Evolutionary conservation across 1,139 yeast genomes (phyloP).

Genomic region (Candida sp.): DNA sequence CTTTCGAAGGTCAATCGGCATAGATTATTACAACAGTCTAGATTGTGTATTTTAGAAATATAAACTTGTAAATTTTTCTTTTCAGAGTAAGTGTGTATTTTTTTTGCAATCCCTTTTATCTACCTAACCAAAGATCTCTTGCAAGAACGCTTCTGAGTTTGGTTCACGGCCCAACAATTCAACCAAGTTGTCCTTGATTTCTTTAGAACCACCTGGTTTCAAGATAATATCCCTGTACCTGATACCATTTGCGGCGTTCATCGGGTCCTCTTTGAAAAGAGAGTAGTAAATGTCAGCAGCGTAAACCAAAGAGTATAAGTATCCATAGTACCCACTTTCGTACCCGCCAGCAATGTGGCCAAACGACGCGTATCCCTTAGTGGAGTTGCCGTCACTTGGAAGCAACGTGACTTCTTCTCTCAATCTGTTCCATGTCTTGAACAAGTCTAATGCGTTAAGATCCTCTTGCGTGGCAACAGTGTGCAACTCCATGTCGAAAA

Average conservation of each 20-base stretch:
- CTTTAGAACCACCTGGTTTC: constrained; percentile 74
- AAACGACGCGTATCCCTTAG: constrained; percentile 76
- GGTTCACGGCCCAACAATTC: constrained; percentile 82
- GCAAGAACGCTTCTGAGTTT: constrained; percentile 67
- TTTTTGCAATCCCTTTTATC: not conserved
- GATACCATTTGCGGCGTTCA: constrained; percentile 63
- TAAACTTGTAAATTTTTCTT: constrained; percentile 3
- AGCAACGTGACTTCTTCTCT: constrained; percentile 63
- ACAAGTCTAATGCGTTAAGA: constrained; percentile 48
- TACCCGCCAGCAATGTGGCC: constrained; percentile 89
- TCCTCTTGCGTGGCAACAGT: constrained; percentile 47
- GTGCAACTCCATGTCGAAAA: constrained; percentile 78
- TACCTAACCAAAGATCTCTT: constrained; percentile 46
- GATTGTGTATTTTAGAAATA: constrained; percentile 4
- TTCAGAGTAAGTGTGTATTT: not conserved
- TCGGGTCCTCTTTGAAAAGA: constrained; percentile 70
- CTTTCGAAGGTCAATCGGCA: constrained; percentile 58
- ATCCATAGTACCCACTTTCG: constrained; percentile 87
- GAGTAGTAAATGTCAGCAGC: constrained; percentile 84
- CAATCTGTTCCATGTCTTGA: constrained; percentile 63
- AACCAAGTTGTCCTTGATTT: constrained; percentile 63
- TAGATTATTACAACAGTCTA: not conserved
- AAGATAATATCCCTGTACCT: constrained; percentile 73
- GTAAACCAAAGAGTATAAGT: constrained; percentile 83
- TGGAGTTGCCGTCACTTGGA: constrained; percentile 54